Evolutionary conservation across 805 yeast genomes (phyloP).

Genomic region (Yueomyces sinensis): DNA sequence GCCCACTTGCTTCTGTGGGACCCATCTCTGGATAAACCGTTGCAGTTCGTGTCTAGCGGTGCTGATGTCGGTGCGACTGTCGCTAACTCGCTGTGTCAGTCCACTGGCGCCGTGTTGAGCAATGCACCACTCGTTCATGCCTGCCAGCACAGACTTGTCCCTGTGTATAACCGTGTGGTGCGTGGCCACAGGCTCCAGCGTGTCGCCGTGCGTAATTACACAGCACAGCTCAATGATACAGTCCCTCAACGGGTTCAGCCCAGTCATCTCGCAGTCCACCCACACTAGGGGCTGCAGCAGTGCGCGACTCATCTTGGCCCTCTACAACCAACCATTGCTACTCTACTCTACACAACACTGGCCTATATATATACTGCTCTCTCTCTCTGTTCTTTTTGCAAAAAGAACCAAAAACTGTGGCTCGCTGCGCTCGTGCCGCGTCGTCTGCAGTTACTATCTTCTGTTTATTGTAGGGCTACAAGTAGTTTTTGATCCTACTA

Average conservation of each 20-base stretch:
- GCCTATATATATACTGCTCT: no score
- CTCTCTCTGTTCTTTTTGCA: no score
- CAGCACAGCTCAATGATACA: constrained; percentile 87
- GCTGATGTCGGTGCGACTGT: constrained; percentile 36
- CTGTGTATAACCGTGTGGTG: neutral
- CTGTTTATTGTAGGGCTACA: no score
- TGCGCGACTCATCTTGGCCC: neutral
- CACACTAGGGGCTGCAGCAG: constrained; percentile 51
- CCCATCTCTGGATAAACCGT: constrained; percentile 41
- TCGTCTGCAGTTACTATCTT: no score
- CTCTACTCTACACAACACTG: no score
- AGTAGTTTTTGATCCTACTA: no score
- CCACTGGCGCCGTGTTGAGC: constrained; percentile 73
- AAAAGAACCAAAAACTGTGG: no score
- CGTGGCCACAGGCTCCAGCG: neutral
- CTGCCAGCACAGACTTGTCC: constrained; percentile 37
- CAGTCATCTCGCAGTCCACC: constrained; percentile 99
- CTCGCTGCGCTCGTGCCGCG: no score
- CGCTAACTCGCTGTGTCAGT: constrained; percentile 54
- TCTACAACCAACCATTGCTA: no score
- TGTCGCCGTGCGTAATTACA: constrained; percentile 69
- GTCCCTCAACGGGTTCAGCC: constrained; percentile 68
- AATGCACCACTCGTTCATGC: constrained; percentile 83
- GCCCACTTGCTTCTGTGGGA: constrained; percentile 43
- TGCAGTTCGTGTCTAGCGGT: constrained; percentile 57